Base-by-base conservation (phyloP, 495 filamentous ascomycete genomes). In the Geopyxis carbonaria region DNA sequence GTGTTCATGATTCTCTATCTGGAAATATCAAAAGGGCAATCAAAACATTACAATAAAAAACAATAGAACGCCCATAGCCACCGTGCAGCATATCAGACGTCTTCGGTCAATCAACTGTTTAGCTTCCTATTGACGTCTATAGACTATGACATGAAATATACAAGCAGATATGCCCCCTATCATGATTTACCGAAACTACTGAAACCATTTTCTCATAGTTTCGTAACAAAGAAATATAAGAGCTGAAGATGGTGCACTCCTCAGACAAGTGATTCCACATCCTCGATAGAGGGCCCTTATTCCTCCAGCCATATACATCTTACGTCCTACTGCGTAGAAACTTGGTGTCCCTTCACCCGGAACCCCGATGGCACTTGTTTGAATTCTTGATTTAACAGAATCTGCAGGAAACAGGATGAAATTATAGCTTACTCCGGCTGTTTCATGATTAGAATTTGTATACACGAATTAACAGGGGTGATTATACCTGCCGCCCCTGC, bases 331-430 rank as follows among this genome's bases (percentile, higher is more conserved):
- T 9, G 60, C 59, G 60, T 64, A 70, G 55, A 99, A 99, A 0
- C 69, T 73, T 31, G 64, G 67, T 24, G 66, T 64, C 24, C 57
- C 55, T 44, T 59, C 41, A 4, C 57, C 58, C 19, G 55, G 48
- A 16, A 48, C 43, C 10, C 64, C 64, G 35, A 87, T 65, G 22
- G 83, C 77, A 32, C 78, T 72, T 0, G 91, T 95, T 58, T 99
- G 89, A 76, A 99, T 91, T 5, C 87, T 72, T 7, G 77, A 85
- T 58, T 97, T 97, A 62, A 97, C 77, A 1, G 89, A 94, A 55
- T 97, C 89, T 28, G 91, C 89, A 0, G 89, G 89, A 59, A 86
- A 97, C 64, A 93, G 93, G 20, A 93, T 56, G 51, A 95, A 93
- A 50, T 95, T 97, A 56, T 95, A 97, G 38, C 70, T 73, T 63